Base-by-base conservation (phyloP, 441 rosid species). In the Euphorbia schlechtendalii region DNA sequence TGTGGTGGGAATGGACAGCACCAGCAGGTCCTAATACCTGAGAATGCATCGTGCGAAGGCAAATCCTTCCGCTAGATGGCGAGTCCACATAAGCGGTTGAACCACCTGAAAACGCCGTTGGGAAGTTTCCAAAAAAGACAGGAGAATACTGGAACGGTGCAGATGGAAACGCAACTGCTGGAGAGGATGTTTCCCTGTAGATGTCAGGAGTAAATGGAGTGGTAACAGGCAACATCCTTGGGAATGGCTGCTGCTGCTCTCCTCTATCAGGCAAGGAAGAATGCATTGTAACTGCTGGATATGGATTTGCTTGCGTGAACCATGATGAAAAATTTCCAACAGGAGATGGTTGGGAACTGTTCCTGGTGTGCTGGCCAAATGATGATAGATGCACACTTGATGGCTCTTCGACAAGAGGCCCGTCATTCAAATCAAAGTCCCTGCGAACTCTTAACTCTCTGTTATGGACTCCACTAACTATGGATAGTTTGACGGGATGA, bases 361-460 rank as follows among this genome's bases (percentile, higher is more conserved):
- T 82, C 73, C 82, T 83, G n/a, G 73, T 22, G 20, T 81, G 80
- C 74, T 80, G 95, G 57, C 68, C 71, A 48, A 79, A 73, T 14
- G 70, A 38, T 8, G 85, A 78, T 65, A 86, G 76, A 38, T 88
- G 97, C 7, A 69, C 73, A 64, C 46, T 59, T 38, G 27, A 68
- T n/a, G n/a, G n/a, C 61, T 90, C 97, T 73, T 88, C 97, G 57
- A 62, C 75, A 64, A 72, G 71, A 10, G 98, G 99, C 36, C 97
- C n/a, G n/a, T n/a, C 99, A 83, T 93, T 93, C 85, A 93, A 75
- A 76, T 93, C 99, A 56, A 93, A 88, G 69, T 86, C 93, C 71
- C 87, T 81, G 69, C 63, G 74, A 12, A 71, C 71, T 59, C 71
- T 78, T 22, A 59, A 64, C 65, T 73, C 84, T 41, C 81, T 76